A percentile compares a stretch with the other conserved stretches of the same genome.
These are phyloP conservation scores for Coprinopsis strossmayeri DNA, from an alignment of 768 basidiomycete species.

Conservation along the genomic window DNA sequence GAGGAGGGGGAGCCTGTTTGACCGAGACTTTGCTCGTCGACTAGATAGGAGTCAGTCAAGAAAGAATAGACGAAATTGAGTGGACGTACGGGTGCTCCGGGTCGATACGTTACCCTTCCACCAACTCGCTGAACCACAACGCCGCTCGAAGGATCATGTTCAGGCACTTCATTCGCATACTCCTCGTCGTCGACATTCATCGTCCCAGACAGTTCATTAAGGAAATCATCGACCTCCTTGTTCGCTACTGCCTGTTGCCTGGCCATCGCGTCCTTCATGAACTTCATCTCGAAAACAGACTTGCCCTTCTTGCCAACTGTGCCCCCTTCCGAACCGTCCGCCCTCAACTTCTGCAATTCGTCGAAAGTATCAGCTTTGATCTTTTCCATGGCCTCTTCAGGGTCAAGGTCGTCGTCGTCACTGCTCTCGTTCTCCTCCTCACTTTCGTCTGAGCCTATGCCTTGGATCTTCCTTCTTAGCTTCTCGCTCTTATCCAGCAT, in stretches of 20 bases:
- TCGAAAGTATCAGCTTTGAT: slow-evolving; percentile 72
- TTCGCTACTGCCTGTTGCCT: slow-evolving; percentile 53
- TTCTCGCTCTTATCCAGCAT: slow-evolving; percentile 83
- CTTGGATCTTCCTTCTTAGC: slow-evolving; percentile 69
- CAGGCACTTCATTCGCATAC: slow-evolving; percentile 14
- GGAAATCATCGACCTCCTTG: slow-evolving; percentile 65
- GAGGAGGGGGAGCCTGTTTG: slow-evolving; percentile 21
- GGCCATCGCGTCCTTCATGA: slow-evolving; percentile 91
- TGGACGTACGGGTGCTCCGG: slow-evolving; percentile 35
- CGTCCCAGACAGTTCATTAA: slow-evolving; percentile 53
- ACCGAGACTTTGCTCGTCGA: slow-evolving; percentile 15
- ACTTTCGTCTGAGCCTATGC: slow-evolving; percentile 51
- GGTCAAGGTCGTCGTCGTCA: slow-evolving; percentile 34
- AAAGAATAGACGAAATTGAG: neutral
- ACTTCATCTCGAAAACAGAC: slow-evolving; percentile 92
- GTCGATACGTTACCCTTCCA: slow-evolving; percentile 59
- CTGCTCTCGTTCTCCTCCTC: slow-evolving; percentile 40
- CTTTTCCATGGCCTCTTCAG: slow-evolving; percentile 38
- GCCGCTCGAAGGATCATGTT: slow-evolving; percentile 23
- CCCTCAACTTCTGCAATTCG: slow-evolving; percentile 55
- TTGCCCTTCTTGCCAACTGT: slow-evolving; percentile 40
- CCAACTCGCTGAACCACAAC: slow-evolving; percentile 52
- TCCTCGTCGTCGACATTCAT: slow-evolving; percentile 22
- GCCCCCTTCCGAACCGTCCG: slow-evolving; percentile 27
- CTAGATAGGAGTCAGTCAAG: neutral